phyloP scores from a whole-genome alignment of 108 stramenopile genomes.

The Nannochloropsis salina region DNA sequence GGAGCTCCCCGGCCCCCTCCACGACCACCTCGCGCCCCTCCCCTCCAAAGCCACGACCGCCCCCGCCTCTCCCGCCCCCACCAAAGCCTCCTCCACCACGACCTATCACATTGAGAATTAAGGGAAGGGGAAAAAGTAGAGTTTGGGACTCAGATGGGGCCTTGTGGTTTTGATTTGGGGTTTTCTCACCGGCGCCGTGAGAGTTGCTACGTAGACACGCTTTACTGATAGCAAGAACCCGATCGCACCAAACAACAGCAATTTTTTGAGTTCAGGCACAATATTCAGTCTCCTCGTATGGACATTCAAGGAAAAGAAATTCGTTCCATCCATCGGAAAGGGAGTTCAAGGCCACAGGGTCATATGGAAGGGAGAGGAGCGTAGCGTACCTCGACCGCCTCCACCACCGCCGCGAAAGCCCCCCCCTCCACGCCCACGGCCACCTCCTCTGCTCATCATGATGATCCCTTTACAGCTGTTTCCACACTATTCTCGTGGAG shows the following conservation, averaged over 20 bases:
- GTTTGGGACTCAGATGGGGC: no score
- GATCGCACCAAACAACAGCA: background rate
- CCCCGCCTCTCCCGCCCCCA: conserved; percentile 41
- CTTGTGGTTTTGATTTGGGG: no score
- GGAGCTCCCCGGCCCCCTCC: background rate
- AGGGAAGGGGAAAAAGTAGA: background rate
- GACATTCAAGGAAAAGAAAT: no score
- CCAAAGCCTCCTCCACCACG: conserved; percentile 30
- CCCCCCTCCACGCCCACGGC: background rate
- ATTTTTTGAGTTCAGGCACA: background rate
- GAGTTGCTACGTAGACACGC: background rate
- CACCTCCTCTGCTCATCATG: conserved; percentile 19
- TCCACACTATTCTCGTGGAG: no score
- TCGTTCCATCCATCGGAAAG: no score
- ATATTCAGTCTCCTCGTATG: background rate
- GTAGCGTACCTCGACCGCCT: conserved; percentile 15
- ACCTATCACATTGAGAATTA: background rate
- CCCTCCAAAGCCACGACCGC: conserved; percentile 22
- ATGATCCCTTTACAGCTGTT: background rate
- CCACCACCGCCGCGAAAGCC: background rate
- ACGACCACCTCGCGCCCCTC: background rate
- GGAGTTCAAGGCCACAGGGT: no score
- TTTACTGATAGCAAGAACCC: background rate
- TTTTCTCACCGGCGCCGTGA: background rate
- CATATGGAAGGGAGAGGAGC: background rate